Percentiles rank a stretch among this genome's conserved stretches.
phyloP scores from a whole-genome alignment of 1,139 yeast species.

The Protomyces inundatus region DNA sequence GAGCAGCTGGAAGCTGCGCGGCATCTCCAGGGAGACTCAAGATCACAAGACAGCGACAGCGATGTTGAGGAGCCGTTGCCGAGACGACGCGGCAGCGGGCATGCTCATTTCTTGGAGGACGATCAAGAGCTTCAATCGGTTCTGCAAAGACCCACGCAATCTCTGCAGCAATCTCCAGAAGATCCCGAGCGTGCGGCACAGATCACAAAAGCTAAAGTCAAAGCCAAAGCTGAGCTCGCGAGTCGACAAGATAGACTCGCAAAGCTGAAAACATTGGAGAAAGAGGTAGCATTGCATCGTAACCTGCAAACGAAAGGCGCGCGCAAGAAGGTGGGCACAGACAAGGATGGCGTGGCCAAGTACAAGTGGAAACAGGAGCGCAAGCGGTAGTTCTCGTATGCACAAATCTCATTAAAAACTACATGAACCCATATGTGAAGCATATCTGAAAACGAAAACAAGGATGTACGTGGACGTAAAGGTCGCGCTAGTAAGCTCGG shows the following conservation, averaged over 20 bases:
- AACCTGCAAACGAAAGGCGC: conserved; percentile 28
- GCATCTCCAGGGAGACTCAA: conserved; percentile 3
- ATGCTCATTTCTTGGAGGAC: not conserved
- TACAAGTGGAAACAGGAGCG: conserved; percentile 31
- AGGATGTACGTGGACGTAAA: too few relatives aligned
- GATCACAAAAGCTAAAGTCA: not conserved
- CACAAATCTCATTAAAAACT: too few relatives aligned
- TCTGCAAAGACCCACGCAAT: conserved; percentile 39
- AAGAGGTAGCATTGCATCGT: conserved; percentile 25
- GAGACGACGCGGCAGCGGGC: not conserved
- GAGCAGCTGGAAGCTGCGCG: conserved; percentile 53
- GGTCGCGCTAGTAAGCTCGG: too few relatives aligned
- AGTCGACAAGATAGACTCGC: conserved; percentile 14
- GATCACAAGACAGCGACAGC: not conserved
- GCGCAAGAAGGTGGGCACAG: conserved; percentile 26
- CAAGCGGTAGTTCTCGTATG: conserved; percentile 7
- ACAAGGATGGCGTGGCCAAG: conserved; percentile 25
- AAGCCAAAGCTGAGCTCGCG: conserved; percentile 14
- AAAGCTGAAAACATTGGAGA: conserved; percentile 11
- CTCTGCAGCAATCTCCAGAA: conserved; percentile 32
- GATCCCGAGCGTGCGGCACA: conserved; percentile 7
- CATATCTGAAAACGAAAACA: too few relatives aligned
- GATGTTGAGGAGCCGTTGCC: not conserved
- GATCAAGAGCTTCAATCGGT: conserved; percentile 61
- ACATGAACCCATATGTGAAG: too few relatives aligned